phyloP scores from a whole-genome alignment of 1,284 basidiomycete genomes.

The Moesziomyces globuligerus region DNA sequence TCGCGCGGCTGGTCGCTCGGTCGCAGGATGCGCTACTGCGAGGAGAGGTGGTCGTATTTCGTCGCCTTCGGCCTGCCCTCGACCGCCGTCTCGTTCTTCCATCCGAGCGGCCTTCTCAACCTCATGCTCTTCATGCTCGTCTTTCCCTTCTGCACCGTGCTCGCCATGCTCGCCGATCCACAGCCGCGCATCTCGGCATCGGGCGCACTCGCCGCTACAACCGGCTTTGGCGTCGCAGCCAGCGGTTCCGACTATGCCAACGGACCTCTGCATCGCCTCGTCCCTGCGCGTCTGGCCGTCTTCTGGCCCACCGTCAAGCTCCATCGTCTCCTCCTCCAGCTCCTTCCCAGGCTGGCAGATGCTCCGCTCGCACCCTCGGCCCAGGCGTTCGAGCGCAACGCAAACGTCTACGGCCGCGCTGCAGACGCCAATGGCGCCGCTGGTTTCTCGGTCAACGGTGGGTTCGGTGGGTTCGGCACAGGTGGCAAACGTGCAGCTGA shows the following conservation, averaged over 20 bases:
- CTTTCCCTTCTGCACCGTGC: conserved; percentile 64
- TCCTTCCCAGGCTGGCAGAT: conserved; percentile 23
- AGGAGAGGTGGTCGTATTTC: conserved; percentile 65
- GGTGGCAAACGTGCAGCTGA: conserved; percentile 45
- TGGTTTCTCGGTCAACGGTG: conserved; percentile 31
- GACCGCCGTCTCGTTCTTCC: conserved; percentile 64
- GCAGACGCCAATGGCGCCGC: conserved; percentile 12
- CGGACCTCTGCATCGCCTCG: conserved; percentile 44
- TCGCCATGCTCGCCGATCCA: conserved; percentile 62
- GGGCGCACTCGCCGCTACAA: conserved; percentile 31
- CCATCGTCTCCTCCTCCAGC: conserved; percentile 28
- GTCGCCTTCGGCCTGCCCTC: conserved; percentile 65
- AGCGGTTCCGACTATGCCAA: conserved; percentile 22
- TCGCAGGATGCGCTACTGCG: conserved; percentile 62
- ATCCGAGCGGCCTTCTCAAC: conserved; percentile 64
- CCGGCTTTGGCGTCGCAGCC: conserved; percentile 13
- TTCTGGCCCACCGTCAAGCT: conserved; percentile 62
- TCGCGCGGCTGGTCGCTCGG: conserved; percentile 57
- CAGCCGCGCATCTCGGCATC: conserved; percentile 52
- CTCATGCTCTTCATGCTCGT: conserved; percentile 66
- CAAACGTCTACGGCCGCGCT: conserved; percentile 25
- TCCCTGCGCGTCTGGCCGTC: conserved; percentile 61
- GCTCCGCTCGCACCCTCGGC: conserved; percentile 19
- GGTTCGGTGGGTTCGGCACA: conserved; percentile 34
- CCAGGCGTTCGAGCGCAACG: conserved; percentile 38